Evolutionary conservation across 1,284 basidiomycete genomes (phyloP), one percentile per base, ranked within the genome.

Genomic region (Ustilago curta): DNA sequence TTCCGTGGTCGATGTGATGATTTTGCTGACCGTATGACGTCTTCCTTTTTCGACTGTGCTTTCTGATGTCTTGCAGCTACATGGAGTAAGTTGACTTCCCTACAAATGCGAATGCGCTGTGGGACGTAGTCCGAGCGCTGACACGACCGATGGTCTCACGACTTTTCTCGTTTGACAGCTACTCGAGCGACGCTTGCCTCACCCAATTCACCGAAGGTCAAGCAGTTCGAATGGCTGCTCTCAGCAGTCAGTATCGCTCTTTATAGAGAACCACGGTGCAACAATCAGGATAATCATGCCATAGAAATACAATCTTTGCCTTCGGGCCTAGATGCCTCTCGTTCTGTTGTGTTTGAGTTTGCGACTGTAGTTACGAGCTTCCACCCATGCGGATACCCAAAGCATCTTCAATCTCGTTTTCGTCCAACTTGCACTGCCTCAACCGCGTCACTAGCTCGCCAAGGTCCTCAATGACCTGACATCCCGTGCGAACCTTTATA

Each of bases 131-230:
- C 8, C 44, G 35, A 21, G 23, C 32, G 16, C 25, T 37, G 21
- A 37, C 3, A 18, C 27, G 25, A 16, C 21, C 37, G 31, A 8
- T 12, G 16, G 21, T 35, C 19, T 29, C 9, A 8, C 11, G 25
- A 32, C 21, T 23, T 18, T 35, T 47, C 32, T n/a, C 16, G 16
- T 3, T 43, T 8, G 14, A 23, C n/a, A 70, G 69, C 61, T 76
- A 76, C 59, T 70, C 67, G 31, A 64, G 56, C 57, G 76, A 78
- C 37, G 57, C 62, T 6, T 78, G 76, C 50, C 64, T 70, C 42
- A 76, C 59, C 19, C 59, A 66, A 23, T 78, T 78, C 59, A 73
- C 76, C 9, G 66, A 62, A 4, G 76, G 76, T 11, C 76, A 78
- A 64, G 63, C 64, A 3, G 69, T 71, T 19, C 60, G 73, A 16